Base-by-base conservation (phyloP, 495 filamentous ascomycete genomes). In the Annulohypoxylon stygium region DNA sequence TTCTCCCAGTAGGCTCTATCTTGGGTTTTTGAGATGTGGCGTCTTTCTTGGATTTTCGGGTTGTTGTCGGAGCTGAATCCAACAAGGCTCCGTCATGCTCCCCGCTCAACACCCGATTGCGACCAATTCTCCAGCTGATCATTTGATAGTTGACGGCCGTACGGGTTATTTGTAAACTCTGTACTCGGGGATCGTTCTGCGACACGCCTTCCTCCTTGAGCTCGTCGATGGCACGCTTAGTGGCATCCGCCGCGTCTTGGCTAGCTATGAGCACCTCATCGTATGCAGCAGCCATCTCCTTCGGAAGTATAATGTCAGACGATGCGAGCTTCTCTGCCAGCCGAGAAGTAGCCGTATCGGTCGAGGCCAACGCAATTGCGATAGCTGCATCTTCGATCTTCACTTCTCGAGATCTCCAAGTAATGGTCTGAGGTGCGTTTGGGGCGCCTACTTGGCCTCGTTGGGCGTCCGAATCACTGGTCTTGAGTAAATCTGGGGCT, bases 371-470 rank as follows among this genome's bases (percentile, higher is more conserved):
- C n/a, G 90, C 87, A 41, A 88, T 83, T 2, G 91, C 94, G 62
- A 98, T 98, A n/a, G 93, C 90, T 20, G 95, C 95, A 78, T 98
- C 95, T 65, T 97, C 94, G 45, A 99, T 89, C 69, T 90, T 88
- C 6, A 97, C 94, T 51, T 90, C 92, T n/a, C 93, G 88, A 5
- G 89, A 91, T 55, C 97, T 90, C 97, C 97, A 99, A 5, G 89
- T 91, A 43, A 99, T 89, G 10, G 88, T 92, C 73, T 91, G 90
- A 0, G 94, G 91, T 5, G 91, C 82, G 47, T 89, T 84, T 57
- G 90, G 89, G 65, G 80, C 81, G 61, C 81, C 87, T 65, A 76
- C 82, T 36, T 85, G 66, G 67, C 84, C 84, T 79, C 85, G 83
- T 79, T 87, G 86, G 30, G 85, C 87, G 58, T 88, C 89, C 2